Conservation (phyloP, 139 green algal species). For the Diplosphaera chodatii region DNA sequence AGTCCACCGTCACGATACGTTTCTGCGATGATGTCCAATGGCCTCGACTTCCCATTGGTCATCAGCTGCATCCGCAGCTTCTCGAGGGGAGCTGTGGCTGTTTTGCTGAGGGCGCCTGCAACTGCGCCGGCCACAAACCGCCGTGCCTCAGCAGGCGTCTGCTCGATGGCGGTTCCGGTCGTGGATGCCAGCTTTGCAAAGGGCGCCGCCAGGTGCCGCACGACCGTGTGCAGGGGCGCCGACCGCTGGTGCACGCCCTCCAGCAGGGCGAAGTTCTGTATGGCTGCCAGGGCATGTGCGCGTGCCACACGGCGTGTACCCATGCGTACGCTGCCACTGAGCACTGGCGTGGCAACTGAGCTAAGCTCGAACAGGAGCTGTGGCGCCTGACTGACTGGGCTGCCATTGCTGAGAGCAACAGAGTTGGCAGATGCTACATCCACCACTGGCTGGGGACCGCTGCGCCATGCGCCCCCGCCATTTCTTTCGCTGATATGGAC, state of each 20-base stretch:
- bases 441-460: no score
- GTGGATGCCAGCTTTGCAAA: no score
- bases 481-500: no score
- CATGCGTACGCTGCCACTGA: background rate
- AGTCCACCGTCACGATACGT: constrained; percentile 8
- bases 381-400: background rate
- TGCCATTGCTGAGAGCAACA: no score
- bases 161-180: background rate
- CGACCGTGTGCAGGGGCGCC: background rate
- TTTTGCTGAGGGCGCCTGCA: background rate
- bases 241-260: background rate
- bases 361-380: background rate
- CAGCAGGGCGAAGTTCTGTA: background rate
- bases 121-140: background rate
- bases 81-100: background rate
- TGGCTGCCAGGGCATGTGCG: background rate
- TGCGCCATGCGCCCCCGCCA: no score
- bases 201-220: background rate
- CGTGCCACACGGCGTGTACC: no score
- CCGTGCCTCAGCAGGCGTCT: background rate
- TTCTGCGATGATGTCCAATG: background rate
- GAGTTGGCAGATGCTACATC: no score
- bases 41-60: constrained; percentile 1
- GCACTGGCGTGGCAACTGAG: background rate
- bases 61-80: background rate